Percentiles rank a stretch among this genome's conserved stretches.
Evolutionary conservation across 208 protist genomes (phyloP).

Genomic region (Borovskyia barvae): DNA sequence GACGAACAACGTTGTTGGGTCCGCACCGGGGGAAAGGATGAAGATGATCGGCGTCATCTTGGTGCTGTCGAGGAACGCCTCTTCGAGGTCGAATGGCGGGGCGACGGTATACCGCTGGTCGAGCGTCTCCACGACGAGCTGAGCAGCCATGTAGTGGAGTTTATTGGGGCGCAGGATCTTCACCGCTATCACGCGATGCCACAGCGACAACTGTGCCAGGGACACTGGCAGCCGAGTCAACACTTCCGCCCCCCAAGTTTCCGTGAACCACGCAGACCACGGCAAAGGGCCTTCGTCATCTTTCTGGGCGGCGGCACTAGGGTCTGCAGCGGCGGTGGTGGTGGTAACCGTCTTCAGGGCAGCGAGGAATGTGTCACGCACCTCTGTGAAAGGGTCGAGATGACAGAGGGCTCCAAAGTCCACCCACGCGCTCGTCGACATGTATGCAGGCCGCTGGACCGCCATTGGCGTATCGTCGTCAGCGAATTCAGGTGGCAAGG

Average conservation of each 20-base stretch:
- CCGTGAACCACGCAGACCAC: conserved; percentile 86
- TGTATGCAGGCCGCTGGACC: conserved; percentile 67
- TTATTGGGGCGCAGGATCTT: conserved; percentile 84
- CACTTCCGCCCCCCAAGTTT: conserved; percentile 74
- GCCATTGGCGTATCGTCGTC: conserved; percentile 22
- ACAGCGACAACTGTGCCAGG: conserved; percentile 49
- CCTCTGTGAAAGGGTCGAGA: conserved; percentile 71
- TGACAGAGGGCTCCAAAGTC: conserved; percentile 87
- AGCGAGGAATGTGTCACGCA: conserved; percentile 76
- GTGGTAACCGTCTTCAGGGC: background rate
- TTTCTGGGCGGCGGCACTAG: background rate
- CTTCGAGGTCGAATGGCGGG: conserved; percentile 79
- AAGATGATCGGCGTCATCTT: conserved; percentile 93
- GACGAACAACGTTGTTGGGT: conserved; percentile 91
- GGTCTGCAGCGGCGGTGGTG: background rate
- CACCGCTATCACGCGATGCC: conserved; percentile 86
- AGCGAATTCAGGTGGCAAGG: conserved; percentile 22
- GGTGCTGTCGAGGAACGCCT: conserved; percentile 88
- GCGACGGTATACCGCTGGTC: conserved; percentile 79
- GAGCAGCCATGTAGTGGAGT: conserved; percentile 66
- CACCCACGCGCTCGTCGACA: conserved; percentile 91
- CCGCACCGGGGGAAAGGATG: conserved; percentile 91
- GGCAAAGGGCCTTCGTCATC: conserved; percentile 23
- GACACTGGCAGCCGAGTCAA: conserved; percentile 30
- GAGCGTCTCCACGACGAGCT: conserved; percentile 66